Evolutionary conservation across 352 stramenopile species (phyloP).

Genomic region (Phytophthora cryptogea): DNA sequence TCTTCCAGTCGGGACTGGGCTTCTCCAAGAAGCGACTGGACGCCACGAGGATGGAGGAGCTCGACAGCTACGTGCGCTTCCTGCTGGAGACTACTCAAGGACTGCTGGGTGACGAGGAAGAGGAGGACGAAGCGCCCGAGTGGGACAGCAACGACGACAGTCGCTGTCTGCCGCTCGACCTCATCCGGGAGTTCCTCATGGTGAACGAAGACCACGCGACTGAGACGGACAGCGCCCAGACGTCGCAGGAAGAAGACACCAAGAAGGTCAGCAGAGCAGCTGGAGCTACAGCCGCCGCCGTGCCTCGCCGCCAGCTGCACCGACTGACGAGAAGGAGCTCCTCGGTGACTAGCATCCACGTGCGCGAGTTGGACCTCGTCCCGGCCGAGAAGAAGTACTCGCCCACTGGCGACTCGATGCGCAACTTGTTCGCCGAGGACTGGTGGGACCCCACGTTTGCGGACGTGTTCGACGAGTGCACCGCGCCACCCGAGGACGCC

Average conservation of each 20-base stretch:
- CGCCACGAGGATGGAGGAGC: slow-evolving; percentile 52
- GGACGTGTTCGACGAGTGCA: slow-evolving; percentile 63
- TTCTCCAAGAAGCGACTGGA: slow-evolving; percentile 65
- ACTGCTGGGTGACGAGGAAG: slow-evolving; percentile 58
- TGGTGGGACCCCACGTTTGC: slow-evolving; percentile 48
- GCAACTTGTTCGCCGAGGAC: slow-evolving; percentile 34
- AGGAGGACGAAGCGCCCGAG: slow-evolving; percentile 34
- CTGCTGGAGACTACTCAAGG: slow-evolving; percentile 72
- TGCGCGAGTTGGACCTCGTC: slow-evolving; percentile 64
- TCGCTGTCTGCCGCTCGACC: slow-evolving; percentile 47
- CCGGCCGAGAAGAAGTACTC: slow-evolving; percentile 37
- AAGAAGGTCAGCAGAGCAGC: slow-evolving; percentile 16
- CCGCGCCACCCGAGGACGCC: slow-evolving; percentile 50
- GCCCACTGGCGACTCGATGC: slow-evolving; percentile 29
- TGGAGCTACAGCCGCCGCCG: slow-evolving; percentile 1
- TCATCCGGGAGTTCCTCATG: slow-evolving; percentile 71
- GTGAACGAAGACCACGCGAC: slow-evolving; percentile 53
- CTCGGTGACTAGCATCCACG: slow-evolving; percentile 55
- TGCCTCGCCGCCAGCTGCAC: slow-evolving; percentile 23
- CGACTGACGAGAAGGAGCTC: slow-evolving; percentile 36
- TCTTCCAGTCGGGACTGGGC: slow-evolving; percentile 47
- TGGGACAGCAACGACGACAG: slow-evolving; percentile 22
- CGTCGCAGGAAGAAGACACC: slow-evolving; percentile 9
- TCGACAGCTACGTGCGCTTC: slow-evolving; percentile 70
- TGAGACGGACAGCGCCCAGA: slow-evolving; percentile 10